phyloP scores from a whole-genome alignment of 1,139 yeast genomes.

The Scheffersomyces quercinus region DNA sequence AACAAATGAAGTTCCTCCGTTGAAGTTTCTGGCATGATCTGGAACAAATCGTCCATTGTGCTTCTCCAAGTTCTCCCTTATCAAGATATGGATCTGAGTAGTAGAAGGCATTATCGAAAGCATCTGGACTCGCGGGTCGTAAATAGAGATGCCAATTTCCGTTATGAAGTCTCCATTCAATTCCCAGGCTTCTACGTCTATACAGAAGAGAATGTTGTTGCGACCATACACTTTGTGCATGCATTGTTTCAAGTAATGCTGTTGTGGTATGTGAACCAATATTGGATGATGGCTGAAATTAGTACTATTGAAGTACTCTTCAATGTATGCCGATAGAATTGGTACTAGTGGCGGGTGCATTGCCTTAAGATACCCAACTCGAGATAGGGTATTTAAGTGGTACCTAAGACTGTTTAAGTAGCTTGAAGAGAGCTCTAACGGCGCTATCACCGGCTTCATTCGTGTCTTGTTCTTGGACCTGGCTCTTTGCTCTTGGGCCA shows the following conservation, averaged over 20 bases:
- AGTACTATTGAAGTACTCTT: slow-evolving; percentile 1
- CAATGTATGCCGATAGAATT: neutral
- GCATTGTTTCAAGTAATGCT: slow-evolving; percentile 18
- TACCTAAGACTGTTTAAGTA: neutral
- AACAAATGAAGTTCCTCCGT: slow-evolving; percentile 55
- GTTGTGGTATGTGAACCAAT: slow-evolving; percentile 5
- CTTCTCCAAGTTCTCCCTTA: slow-evolving; percentile 47
- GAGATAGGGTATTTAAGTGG: neutral
- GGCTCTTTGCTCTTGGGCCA: too few relatives aligned
- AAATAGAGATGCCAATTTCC: slow-evolving; percentile 69
- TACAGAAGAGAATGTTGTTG: slow-evolving; percentile 45
- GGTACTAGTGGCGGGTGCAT: neutral
- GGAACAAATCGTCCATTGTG: slow-evolving; percentile 64
- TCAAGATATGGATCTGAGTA: slow-evolving; percentile 55
- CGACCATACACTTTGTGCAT: slow-evolving; percentile 31
- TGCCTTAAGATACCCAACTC: neutral
- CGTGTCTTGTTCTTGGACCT: too few relatives aligned
- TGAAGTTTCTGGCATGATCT: slow-evolving; percentile 56
- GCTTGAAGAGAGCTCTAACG: neutral
- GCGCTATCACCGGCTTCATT: too few relatives aligned
- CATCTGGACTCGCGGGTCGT: slow-evolving; percentile 55
- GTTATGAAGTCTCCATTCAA: slow-evolving; percentile 46
- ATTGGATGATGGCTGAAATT: neutral
- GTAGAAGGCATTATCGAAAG: slow-evolving; percentile 43
- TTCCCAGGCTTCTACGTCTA: slow-evolving; percentile 74